Base-by-base conservation (phyloP, 2,329 filamentous ascomycete genomes). In the Calycina herbarum region DNA sequence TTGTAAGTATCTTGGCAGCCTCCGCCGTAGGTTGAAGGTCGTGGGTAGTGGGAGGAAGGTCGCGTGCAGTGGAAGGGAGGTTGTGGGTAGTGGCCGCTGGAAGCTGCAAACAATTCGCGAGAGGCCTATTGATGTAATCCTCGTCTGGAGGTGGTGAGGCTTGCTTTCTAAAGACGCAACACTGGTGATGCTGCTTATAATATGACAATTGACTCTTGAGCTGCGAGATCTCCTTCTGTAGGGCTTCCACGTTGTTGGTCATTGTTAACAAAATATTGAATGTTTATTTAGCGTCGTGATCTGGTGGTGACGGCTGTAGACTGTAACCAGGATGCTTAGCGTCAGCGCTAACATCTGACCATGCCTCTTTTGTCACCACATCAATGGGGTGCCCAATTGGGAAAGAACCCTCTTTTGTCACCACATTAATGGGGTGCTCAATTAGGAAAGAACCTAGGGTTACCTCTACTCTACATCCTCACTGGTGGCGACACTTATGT, bases 281-380 rank as follows among this genome's bases (percentile, higher is more conserved):
- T n/a, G 8, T 10, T 33, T 58, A 29, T 58, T 31, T 58, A 58
- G 8, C 24, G 56, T 58, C 56, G 27, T 33, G 17, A 58, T 58
- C 56, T 24, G 31, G 31, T 58, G 24, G 56, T 58, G 8, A 58
- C 56, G 27, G 56, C 56, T 35, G 33, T 35, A 35, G 33, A 35
- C 56, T 33, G 56, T 24, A 58, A 31, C 56, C 56, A 31, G 31
- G 56, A 58, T 24, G 24, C 24, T 58, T 58, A 58, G 56, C 31
- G 24, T 58, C 24, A 31, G 56, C 31, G 24, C 17, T 17, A 17
- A 58, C 31, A 58, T 29, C 17, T 29, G 56, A 31, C 56, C 24
- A 58, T n/a, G 56, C 56, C 56, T 58, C 24, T 29, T 58, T 58
- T 17, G 56, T 31, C 31, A 58, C 29, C 56, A 58, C 24, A 58